A percentile compares a stretch with the other conserved stretches of the same genome.
Evolutionary conservation across 257 asterid genomes (phyloP).

Genomic region (Plantago elongata): DNA sequence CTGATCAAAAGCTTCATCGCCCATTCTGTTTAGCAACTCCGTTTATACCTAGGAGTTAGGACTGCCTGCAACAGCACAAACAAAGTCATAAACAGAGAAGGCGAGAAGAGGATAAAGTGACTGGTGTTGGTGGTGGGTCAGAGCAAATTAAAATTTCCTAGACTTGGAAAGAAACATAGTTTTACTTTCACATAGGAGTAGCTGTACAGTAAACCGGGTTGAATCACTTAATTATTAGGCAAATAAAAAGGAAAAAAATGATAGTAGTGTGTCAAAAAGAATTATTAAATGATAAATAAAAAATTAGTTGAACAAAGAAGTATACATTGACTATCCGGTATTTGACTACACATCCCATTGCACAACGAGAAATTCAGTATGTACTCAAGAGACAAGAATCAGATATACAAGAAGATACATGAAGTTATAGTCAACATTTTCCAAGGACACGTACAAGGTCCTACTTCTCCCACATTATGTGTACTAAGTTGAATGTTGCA

Average conservation of each 20-base stretch:
- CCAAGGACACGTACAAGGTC: neutral
- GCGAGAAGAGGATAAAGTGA: too few species aligned
- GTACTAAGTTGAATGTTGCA: neutral
- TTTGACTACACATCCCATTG: neutral
- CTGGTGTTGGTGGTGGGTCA: too few species aligned
- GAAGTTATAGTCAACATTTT: neutral
- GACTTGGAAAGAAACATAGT: too few species aligned
- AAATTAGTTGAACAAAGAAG: too few species aligned
- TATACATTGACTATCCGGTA: too few species aligned
- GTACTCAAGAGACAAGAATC: neutral
- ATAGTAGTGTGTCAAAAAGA: too few species aligned
- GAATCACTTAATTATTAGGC: too few species aligned
- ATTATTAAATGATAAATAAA: neutral
- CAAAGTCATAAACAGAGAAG: neutral
- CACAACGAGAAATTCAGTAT: neutral
- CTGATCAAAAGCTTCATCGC: conserved; percentile 60
- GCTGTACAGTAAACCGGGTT: too few species aligned
- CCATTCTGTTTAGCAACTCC: conserved; percentile 38
- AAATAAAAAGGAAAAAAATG: too few species aligned
- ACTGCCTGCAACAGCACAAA: conserved; percentile 29
- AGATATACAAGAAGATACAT: neutral
- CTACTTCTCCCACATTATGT: neutral
- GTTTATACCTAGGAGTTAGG: conserved; percentile 8
- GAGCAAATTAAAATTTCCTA: too few species aligned
- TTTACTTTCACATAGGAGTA: too few species aligned